These are phyloP conservation scores for Aspergillus caelatus DNA, from an alignment of 2,329 filamentous ascomycete genomes.

Conservation along the genomic window DNA sequence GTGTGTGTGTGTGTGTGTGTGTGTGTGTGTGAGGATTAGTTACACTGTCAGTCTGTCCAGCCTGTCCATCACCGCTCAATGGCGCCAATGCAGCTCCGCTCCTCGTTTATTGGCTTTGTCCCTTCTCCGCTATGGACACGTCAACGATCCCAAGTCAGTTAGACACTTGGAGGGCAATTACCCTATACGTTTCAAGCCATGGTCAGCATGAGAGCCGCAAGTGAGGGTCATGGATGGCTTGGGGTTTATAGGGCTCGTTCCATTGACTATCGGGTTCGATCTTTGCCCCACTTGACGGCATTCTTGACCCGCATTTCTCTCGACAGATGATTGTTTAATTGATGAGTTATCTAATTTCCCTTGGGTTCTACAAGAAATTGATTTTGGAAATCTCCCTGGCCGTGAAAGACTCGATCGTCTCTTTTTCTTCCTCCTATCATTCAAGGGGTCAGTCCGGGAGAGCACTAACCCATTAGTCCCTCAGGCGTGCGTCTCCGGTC, in stretches of 20 bases:
- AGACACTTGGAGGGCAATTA: slow-evolving; percentile 10
- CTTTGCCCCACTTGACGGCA: slow-evolving; percentile 22
- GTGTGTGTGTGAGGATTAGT: slow-evolving; percentile 8
- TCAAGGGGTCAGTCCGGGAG: not conserved
- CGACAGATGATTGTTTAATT: slow-evolving; percentile 7
- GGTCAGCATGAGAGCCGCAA: slow-evolving; percentile 23
- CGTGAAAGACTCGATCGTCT: not conserved
- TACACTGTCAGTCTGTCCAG: slow-evolving; percentile 12
- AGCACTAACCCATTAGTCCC: not conserved
- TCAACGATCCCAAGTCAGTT: slow-evolving; percentile 27
- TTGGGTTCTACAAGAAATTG: not conserved
- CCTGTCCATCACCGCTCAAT: slow-evolving; percentile 15
- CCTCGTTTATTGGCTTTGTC: slow-evolving; percentile 25
- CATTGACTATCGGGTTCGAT: slow-evolving; percentile 13
- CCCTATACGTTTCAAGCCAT: slow-evolving; percentile 15
- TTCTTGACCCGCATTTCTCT: slow-evolving; percentile 8
- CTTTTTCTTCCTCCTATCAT: not conserved
- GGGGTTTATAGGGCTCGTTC: not conserved
- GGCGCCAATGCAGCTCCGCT: slow-evolving; percentile 17
- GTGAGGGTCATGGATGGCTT: slow-evolving; percentile 1
- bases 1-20: not conserved
- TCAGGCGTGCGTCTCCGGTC: slow-evolving; percentile 7
- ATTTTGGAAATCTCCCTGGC: not conserved
- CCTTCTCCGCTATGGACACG: slow-evolving; percentile 28
- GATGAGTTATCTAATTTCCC: not conserved